Evolutionary conservation across 163 green algal genomes (phyloP), one percentile per base, ranked within the genome.

Genomic region (Scenedesmus sp.): DNA sequence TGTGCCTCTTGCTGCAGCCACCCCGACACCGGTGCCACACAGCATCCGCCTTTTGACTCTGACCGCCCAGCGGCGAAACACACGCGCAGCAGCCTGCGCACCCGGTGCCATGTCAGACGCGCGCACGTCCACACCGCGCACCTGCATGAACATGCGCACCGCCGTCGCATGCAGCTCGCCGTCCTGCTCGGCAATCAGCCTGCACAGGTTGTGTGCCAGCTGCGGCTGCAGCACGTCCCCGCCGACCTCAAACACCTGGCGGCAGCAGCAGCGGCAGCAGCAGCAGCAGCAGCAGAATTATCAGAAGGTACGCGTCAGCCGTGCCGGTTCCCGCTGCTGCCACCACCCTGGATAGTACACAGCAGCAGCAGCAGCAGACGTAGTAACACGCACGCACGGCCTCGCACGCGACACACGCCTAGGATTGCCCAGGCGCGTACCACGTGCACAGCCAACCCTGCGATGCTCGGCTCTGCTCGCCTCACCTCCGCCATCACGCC

Each of bases 141-240:
- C 49, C 49, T 10, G 9, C 10, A 56, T 10, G 49, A 7, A 56
- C 49, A 56, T 56, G 49, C 10, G 49, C 59, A 26, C 26, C 37
- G 83, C 59, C 53, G 33, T 9, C 37, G n/a, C n/a, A 15, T 1
- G 22, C 35, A 59, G 33, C 24, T 26, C 59, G 49, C 49, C 49
- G 49, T 10, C 10, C 49, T 56, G 33, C 94, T 99, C 97, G 2
- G 96, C 97, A 56, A 99, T 97, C 42, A 99, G 95, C 1, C 94
- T 92, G 91, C 97, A 96, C 56, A 99, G 93, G 85, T 95, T 96
- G 91, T 99, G 95, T 0, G 59, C 56, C 16, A 30, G 56, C 83
- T 81, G 35, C 59, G 13, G 26, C 40, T 56, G 49, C 49, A n/a
- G 95, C 83, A 96, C 93, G 81, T 98, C 96, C 4, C 97, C 97